Evolutionary conservation across 2,329 filamentous ascomycete species (phyloP).

Genomic region (Pseudocercospora vitis): DNA sequence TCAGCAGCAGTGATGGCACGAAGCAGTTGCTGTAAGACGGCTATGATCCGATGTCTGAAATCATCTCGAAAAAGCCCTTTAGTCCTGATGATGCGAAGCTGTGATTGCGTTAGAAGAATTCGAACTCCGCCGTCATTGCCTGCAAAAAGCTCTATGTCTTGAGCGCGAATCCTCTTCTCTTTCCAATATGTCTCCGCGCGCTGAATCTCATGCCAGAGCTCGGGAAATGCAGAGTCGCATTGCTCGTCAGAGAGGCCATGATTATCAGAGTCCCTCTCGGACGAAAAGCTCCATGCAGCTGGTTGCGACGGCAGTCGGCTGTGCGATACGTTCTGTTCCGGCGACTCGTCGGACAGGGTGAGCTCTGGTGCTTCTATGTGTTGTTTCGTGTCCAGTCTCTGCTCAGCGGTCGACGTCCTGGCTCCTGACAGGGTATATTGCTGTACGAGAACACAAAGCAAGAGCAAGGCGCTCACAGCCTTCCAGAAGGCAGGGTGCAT

Average conservation of each 20-base stretch:
- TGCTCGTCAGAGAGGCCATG: slow-evolving; percentile 33
- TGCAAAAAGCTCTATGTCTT: slow-evolving; percentile 33
- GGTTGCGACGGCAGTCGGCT: not conserved
- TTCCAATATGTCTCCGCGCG: slow-evolving; percentile 28
- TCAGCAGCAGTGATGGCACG: slow-evolving; percentile 25
- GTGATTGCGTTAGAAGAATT: slow-evolving; percentile 24
- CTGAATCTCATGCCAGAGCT: slow-evolving; percentile 36
- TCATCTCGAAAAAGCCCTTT: slow-evolving; percentile 28
- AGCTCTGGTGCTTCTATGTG: slow-evolving; percentile 3
- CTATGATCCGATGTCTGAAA: slow-evolving; percentile 32
- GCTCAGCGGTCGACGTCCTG: not conserved
- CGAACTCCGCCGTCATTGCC: slow-evolving; percentile 39
- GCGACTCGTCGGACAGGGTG: not conserved
- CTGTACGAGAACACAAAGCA: slow-evolving; percentile 23
- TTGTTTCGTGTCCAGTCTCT: not conserved
- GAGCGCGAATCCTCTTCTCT: slow-evolving; percentile 13
- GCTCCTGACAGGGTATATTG: slow-evolving; percentile 15
- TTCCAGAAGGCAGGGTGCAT: slow-evolving; percentile 24
- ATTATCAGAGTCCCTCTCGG: slow-evolving; percentile 31
- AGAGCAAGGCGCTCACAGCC: slow-evolving; percentile 20
- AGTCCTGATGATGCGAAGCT: slow-evolving; percentile 25
- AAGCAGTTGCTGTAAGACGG: slow-evolving; percentile 31
- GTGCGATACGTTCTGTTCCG: not conserved
- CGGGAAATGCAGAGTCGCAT: slow-evolving; percentile 36
- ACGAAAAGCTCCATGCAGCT: slow-evolving; percentile 26